Conservation (phyloP, 2,329 filamentous ascomycete species). For the Apiospora saccharicola region DNA sequence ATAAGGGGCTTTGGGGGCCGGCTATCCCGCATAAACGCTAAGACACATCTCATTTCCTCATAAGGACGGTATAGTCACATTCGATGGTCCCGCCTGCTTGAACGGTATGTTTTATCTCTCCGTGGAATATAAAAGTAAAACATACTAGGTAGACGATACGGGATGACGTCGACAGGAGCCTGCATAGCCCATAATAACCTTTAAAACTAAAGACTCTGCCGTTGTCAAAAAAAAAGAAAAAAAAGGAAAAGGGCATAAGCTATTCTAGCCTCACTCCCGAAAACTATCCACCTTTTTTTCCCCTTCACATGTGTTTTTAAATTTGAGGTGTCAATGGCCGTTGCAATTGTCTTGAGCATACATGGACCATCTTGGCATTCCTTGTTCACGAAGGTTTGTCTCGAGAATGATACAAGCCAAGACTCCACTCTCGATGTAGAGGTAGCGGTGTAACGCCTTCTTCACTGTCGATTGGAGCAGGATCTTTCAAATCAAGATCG, state of each 20-base stretch:
- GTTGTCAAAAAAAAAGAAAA: background rate
- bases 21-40: conserved; percentile 7
- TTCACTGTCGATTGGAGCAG: background rate
- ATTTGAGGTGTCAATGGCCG: background rate
- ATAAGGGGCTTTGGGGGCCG: background rate
- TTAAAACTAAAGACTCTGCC: background rate
- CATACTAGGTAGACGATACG: background rate
- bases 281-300: background rate
- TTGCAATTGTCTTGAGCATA: background rate
- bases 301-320: background rate
- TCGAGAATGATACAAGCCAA: background rate
- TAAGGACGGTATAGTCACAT: background rate
- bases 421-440: background rate
- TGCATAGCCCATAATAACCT: background rate
- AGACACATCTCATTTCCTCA: background rate
- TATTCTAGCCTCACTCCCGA: background rate
- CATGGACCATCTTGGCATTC: background rate
- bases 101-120: background rate
- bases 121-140: background rate
- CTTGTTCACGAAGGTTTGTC: background rate
- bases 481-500: background rate
- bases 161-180: background rate
- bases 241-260: background rate
- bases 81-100: background rate
- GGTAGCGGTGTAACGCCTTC: background rate